Evolutionary conservation across 2,329 filamentous ascomycete species (phyloP), one percentile per base, ranked within the genome.

Genomic region (Huntiella savannae): DNA sequence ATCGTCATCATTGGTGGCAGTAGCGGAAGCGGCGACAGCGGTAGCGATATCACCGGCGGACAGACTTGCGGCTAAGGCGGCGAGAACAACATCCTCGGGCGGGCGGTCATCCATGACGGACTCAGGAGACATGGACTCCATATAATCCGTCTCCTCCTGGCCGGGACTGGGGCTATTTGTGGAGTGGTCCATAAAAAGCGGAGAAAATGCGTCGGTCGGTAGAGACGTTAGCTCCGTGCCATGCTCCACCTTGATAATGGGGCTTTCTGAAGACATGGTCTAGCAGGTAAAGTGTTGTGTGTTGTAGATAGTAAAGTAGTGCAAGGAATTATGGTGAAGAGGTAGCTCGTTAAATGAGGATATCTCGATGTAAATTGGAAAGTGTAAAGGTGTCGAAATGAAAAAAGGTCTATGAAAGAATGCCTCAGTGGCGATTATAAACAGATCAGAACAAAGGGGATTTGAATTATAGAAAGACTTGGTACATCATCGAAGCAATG

Each of bases 151-250:
- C 1, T 64, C 63, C n/a, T 49, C 44, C 11, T 46, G 37, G 28
- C 54, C 51, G 22, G 54, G 47, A 7, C 55, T 40, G 10, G 57
- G 52, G 7, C 58, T 52, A 8, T 62, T 54, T 15, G 59, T 56
- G 3, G 59, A 56, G 7, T 48, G 46, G 33, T 55, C 54, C 32
- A 54, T 55, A 55, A 74, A 72, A 28, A 74, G 62, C 2, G 69
- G 66, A 10, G 68, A 58, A 55, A 66, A 68, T 51, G 61, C 58
- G 49, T 71, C 66, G 51, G 65, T 62, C 2, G 69, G 67, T 1
- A 63, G 60, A 2, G 71, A 73, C 34, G 73, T 57, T 4, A 70
- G 73, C 57, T 74, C 71, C 56, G 66, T 60, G 2, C 70, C 70
- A 36, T 62, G 55, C 58, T 74, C 69, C 53, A 71, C 64, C 59